Base-by-base conservation (phyloP, 1,284 basidiomycete species). In the Gymnopus androsaceus region DNA sequence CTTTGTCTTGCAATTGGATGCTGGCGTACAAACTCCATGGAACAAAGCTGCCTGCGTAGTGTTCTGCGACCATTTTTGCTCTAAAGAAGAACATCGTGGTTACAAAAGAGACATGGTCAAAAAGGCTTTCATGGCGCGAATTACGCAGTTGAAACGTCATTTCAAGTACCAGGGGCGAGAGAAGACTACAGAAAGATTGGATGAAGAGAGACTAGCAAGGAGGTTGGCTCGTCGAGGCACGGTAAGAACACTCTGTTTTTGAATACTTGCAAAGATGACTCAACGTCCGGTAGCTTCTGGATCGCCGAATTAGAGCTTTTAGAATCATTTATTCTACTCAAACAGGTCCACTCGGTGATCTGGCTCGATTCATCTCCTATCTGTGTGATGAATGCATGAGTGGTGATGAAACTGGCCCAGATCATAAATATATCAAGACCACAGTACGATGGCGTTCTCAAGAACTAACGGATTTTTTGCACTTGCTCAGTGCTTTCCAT, bases 331-430 rank as follows among this genome's bases (percentile, higher is more conserved):
- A 42, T 15, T 21, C 7, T 42, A 42, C 7, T 7, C 7, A 42
- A 21, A n/a, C 40, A 8, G 40, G 7, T 23, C 40, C 40, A 21
- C 21, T 42, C 17, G 7, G 15, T 6, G 15, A 42, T 11, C 19
- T 42, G 5, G 17, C 40, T 5, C 19, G 23, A 4, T 42, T 42
- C 15, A 15, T 42, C 38, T 21, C 7, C 7, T 42, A 19, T 42
- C 19, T 42, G 8, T 21, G 19, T 42, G 23, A 21, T 21, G 40
- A 42, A 4, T 23, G 40, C 19, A 48, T 48, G 46, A 48, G 46
- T 25, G 46, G 46, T 14, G 48, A 50, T 38, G 48, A 50, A 38
- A 38, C n/a, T 36, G 48, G 27, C 17, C 34, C 23, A 17, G 48
- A 50, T 3, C 5, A 25, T 9, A 50, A 38, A 23, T 50, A 25